Percentiles rank a stretch among this genome's conserved stretches.
Evolutionary conservation across 2,329 filamentous ascomycete species (phyloP).

Genomic region (Chaetothyriales sp.): DNA sequence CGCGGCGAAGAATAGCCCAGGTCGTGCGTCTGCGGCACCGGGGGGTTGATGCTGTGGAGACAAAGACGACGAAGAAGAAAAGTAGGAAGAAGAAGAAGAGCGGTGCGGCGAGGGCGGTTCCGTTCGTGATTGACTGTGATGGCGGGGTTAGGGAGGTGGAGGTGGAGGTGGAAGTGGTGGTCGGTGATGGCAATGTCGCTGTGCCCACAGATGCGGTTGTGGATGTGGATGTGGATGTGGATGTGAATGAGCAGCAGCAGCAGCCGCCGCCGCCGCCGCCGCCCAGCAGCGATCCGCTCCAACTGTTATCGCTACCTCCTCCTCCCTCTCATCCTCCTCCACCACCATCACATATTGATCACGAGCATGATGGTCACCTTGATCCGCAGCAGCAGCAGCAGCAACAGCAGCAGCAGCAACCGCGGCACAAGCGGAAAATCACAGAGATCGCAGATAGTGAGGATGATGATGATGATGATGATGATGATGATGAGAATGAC

Average conservation of each 20-base stretch:
- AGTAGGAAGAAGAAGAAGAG: too few species aligned
- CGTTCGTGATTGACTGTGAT: slow-evolving; percentile 24
- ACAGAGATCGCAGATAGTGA: slow-evolving; percentile 31
- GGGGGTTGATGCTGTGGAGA: slow-evolving; percentile 20
- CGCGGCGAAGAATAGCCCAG: slow-evolving; percentile 39
- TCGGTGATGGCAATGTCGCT: slow-evolving; percentile 1
- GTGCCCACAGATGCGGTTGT: slow-evolving; percentile 1
- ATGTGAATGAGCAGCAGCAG: slow-evolving; percentile 1
- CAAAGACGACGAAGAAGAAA: too few species aligned
- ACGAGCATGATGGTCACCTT: not conserved
- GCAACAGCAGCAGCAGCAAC: not conserved
- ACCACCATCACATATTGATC: not conserved
- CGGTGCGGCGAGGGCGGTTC: slow-evolving; percentile 17
- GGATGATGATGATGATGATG: slow-evolving; percentile 24
- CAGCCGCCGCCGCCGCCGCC: too few species aligned
- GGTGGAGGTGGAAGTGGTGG: not conserved
- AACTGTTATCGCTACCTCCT: not conserved
- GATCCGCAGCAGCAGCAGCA: not conserved
- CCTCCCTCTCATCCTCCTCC: too few species aligned
- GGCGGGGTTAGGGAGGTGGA: not conserved
- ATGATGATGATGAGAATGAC: slow-evolving; percentile 7
- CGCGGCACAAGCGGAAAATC: slow-evolving; percentile 26
- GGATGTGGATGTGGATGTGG: not conserved
- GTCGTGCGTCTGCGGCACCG: slow-evolving; percentile 51
- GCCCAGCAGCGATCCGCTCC: not conserved